Percentiles rank a stretch among this genome's conserved stretches.
These are phyloP conservation scores for Daldinia grandis DNA, from an alignment of 495 filamentous ascomycete species.

Conservation along the genomic window DNA sequence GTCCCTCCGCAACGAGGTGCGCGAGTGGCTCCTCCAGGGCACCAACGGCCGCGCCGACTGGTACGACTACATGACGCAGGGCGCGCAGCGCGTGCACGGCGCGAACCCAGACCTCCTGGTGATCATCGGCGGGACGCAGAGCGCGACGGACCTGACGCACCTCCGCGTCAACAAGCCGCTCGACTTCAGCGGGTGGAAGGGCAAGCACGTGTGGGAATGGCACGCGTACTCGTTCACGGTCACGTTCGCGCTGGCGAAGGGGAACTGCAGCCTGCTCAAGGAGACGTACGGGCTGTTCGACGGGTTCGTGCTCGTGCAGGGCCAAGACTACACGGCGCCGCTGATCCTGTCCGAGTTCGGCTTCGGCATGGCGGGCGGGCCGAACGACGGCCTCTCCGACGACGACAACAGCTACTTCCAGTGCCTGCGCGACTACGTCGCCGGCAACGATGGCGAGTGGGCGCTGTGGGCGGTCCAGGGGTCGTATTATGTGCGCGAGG, in stretches of 20 bases:
- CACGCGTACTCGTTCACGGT: constrained; percentile 62
- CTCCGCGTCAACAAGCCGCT: constrained; percentile 46
- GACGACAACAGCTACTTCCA: constrained; percentile 50
- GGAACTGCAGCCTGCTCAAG: constrained; percentile 52
- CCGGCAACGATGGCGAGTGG: constrained; percentile 61
- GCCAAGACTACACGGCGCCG: constrained; percentile 54
- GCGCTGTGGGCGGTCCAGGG: constrained; percentile 60
- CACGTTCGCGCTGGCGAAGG: constrained; percentile 49
- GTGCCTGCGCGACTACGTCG: constrained; percentile 56
- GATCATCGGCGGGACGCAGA: constrained; percentile 57
- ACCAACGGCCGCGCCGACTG: constrained; percentile 53
- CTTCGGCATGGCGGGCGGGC: constrained; percentile 54
- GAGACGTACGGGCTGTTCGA: constrained; percentile 50
- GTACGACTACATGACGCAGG: constrained; percentile 56
- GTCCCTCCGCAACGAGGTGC: constrained; percentile 60
- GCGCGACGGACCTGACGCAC: constrained; percentile 55
- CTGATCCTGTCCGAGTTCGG: constrained; percentile 61
- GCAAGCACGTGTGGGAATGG: constrained; percentile 62
- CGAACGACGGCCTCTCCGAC: constrained; percentile 45
- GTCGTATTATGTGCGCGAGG: constrained; percentile 59
- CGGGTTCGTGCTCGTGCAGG: constrained; percentile 57
- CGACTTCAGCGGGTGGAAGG: constrained; percentile 51
- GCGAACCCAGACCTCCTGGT: constrained; percentile 56
- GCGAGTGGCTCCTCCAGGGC: constrained; percentile 53
- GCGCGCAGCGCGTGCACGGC: constrained; percentile 51